Evolutionary conservation across 2,329 filamentous ascomycete species (phyloP).

Genomic region (Didymosphaeria variabile): DNA sequence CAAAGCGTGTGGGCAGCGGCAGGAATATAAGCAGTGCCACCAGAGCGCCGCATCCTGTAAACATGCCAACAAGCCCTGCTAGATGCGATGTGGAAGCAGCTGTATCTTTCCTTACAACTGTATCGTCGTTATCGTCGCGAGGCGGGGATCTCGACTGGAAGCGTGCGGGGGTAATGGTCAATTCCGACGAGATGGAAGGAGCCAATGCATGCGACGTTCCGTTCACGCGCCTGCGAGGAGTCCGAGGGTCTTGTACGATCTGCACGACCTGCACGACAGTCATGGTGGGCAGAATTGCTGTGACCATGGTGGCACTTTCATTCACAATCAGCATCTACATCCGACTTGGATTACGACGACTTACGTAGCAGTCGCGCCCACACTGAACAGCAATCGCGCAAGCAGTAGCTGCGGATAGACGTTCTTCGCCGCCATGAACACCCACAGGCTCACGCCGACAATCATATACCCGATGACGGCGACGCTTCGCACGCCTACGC

Average conservation of each 20-base stretch:
- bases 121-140: conserved; percentile 16
- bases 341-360: conserved; percentile 20
- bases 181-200: conserved; percentile 75
- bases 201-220: conserved; percentile 66
- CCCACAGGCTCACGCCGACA: conserved; percentile 77
- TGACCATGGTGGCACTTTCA: conserved; percentile 85
- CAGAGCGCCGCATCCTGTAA: conserved; percentile 90
- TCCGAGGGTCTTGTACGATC: conserved; percentile 37
- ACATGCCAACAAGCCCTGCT: conserved; percentile 89
- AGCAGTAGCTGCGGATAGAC: conserved; percentile 90
- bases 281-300: conserved; percentile 84
- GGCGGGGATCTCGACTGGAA: conserved; percentile 49
- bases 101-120: conserved; percentile 30
- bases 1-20: conserved; percentile 84
- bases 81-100: conserved; percentile 67
- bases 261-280: conserved; percentile 50
- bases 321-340: conserved; percentile 22
- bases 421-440: conserved; percentile 86
- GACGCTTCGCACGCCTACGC: conserved; percentile 73
- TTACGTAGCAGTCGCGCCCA: conserved; percentile 88
- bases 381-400: conserved; percentile 84
- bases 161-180: conserved; percentile 74
- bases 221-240: conserved; percentile 40
- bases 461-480: conserved; percentile 80
- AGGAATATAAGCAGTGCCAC: conserved; percentile 84